phyloP scores from a whole-genome alignment of 192 early-diverging fungal species.

The Coemansia interrupta region DNA sequence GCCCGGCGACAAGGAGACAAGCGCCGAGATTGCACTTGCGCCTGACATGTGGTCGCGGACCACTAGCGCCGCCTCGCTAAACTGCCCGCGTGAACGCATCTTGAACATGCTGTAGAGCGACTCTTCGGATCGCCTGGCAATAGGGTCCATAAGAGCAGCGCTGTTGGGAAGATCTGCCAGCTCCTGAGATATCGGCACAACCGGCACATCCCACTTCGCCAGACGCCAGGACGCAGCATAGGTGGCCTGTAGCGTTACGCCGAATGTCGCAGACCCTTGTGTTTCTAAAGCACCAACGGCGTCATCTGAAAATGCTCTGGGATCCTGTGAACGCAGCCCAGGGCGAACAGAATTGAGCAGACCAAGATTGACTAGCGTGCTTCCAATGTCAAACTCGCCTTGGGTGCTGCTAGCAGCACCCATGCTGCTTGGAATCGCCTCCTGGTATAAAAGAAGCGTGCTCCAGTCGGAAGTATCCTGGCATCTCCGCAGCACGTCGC shows the following conservation, averaged over 20 bases:
- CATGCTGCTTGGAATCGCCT: slow-evolving; percentile 15
- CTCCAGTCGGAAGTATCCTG: slow-evolving; percentile 40
- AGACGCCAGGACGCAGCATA: slow-evolving; percentile 48
- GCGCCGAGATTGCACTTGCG: slow-evolving; percentile 12
- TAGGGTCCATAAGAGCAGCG: slow-evolving; percentile 7
- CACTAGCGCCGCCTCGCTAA: slow-evolving; percentile 7
- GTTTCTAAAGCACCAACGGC: neutral
- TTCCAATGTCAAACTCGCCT: slow-evolving; percentile 26
- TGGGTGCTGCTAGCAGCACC: neutral
- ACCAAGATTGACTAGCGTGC: slow-evolving; percentile 40
- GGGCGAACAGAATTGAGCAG: slow-evolving; percentile 36
- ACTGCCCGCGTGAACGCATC: slow-evolving; percentile 23
- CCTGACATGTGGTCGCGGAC: slow-evolving; percentile 29
- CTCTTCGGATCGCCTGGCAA: slow-evolving; percentile 21
- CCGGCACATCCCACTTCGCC: slow-evolving; percentile 42
- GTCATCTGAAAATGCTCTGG: no score
- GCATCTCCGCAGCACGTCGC: slow-evolving; percentile 36
- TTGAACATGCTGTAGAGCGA: slow-evolving; percentile 38
- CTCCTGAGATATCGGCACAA: slow-evolving; percentile 13
- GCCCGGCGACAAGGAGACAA: slow-evolving; percentile 13
- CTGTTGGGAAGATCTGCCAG: neutral
- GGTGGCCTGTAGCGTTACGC: slow-evolving; percentile 14
- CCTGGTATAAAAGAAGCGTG: slow-evolving; percentile 44
- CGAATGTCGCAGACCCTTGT: no score
- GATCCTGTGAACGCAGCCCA: neutral